phyloP scores from a whole-genome alignment of 2,329 filamentous ascomycete genomes.

The Claviceps pusilla region DNA sequence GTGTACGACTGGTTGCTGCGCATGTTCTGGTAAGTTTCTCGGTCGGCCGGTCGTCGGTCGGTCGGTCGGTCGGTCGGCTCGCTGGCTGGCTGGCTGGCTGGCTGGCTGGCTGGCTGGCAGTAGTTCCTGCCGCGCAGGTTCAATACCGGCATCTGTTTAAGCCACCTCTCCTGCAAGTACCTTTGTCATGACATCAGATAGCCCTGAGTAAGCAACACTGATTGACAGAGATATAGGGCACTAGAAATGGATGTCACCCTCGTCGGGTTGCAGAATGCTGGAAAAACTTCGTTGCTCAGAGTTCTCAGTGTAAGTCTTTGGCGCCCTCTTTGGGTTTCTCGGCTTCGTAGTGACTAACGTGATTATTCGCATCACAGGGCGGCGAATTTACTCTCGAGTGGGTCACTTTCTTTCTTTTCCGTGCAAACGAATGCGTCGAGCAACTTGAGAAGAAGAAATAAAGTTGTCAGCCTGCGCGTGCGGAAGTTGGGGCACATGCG shows the following conservation, averaged over 20 bases:
- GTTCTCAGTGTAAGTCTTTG: constrained; percentile 71
- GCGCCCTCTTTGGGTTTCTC: neutral
- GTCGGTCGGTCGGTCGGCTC: neutral
- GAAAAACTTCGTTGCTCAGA: constrained; percentile 86
- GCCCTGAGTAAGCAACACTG: constrained; percentile 6
- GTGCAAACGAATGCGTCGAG: neutral
- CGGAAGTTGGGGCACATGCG: neutral
- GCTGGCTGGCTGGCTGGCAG: neutral
- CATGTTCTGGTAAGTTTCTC: constrained; percentile 71
- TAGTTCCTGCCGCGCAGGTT: neutral
- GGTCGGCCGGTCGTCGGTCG: neutral
- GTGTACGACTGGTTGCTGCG: constrained; percentile 97
- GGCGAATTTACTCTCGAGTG: constrained; percentile 99
- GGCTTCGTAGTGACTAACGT: neutral
- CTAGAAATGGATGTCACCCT: constrained; percentile 99
- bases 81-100: too few species aligned
- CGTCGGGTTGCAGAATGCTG: constrained; percentile 94
- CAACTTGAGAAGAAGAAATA: neutral
- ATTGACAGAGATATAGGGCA: constrained; percentile 45
- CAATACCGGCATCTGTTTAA: neutral
- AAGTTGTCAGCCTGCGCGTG: neutral
- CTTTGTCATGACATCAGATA: constrained; percentile 1
- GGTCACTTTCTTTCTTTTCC: constrained; percentile 20
- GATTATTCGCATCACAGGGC: constrained; percentile 41
- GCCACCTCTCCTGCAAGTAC: neutral